phyloP scores from a whole-genome alignment of 306 rosid species.

The Vicia faba region DNA sequence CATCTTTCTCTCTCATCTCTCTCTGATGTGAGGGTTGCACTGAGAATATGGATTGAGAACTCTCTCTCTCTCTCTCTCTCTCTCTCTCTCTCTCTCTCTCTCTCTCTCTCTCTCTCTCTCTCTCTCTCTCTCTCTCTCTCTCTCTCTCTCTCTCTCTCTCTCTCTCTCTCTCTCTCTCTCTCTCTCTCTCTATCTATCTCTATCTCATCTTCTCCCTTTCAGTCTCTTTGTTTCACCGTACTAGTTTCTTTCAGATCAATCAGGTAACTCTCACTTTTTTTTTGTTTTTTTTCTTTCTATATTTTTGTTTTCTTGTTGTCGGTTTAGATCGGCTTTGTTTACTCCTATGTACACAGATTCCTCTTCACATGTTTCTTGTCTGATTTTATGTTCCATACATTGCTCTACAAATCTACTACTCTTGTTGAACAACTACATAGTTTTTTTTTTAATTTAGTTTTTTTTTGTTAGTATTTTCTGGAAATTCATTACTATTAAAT shows the following conservation, averaged over 20 bases:
- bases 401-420: slow-evolving; percentile 14
- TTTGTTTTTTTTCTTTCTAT: neutral
- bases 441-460: neutral
- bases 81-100: too few relatives aligned
- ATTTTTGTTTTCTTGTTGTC: slow-evolving; percentile 34
- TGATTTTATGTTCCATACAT: slow-evolving; percentile 21
- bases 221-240: neutral
- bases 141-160: too few relatives aligned
- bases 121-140: too few relatives aligned
- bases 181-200: too few relatives aligned
- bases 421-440: neutral
- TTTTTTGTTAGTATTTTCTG: neutral
- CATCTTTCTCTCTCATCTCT: slow-evolving; percentile 30
- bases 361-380: neutral
- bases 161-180: too few relatives aligned
- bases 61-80: slow-evolving; percentile 22
- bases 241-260: slow-evolving; percentile 19
- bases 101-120: too few relatives aligned
- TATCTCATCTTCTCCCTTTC: neutral
- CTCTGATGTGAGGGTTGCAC: slow-evolving; percentile 20
- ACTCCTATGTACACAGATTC: neutral
- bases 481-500: neutral
- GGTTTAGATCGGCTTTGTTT: slow-evolving; percentile 44
- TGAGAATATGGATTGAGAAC: slow-evolving; percentile 33
- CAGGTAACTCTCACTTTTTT: slow-evolving; percentile 19